These are phyloP conservation scores for Lenwebbia sp. DNA, from an alignment of 345 rosid species.

Conservation along the genomic window DNA sequence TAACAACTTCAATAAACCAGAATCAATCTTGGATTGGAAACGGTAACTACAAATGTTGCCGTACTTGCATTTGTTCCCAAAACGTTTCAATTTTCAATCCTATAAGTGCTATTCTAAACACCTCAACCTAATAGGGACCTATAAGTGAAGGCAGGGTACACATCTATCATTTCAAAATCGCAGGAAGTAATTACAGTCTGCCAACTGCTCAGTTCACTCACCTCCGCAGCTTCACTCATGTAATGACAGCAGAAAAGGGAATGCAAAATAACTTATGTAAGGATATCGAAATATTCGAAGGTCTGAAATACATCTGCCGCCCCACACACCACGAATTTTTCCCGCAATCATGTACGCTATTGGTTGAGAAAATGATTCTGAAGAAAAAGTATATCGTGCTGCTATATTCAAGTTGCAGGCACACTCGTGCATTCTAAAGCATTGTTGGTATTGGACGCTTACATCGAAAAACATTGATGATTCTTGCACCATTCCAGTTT, in stretches of 20 bases:
- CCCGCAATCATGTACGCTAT: neutral
- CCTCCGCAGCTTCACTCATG: neutral
- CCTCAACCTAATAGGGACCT: neutral
- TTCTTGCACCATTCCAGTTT: constrained; percentile 30
- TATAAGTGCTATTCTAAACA: neutral
- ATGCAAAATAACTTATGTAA: neutral
- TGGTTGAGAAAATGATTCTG: neutral
- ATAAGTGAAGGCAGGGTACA: neutral
- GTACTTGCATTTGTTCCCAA: neutral
- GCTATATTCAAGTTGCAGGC: neutral
- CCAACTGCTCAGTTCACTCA: neutral
- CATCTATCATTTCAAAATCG: neutral
- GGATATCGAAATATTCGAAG: neutral
- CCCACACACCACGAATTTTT: neutral
- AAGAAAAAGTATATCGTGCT: neutral
- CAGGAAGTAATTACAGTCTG: neutral
- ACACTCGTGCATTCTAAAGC: neutral
- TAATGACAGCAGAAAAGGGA: neutral
- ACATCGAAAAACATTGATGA: constrained; percentile 34
- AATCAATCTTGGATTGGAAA: neutral
- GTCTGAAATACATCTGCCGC: neutral
- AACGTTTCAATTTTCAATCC: neutral
- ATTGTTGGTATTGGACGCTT: neutral
- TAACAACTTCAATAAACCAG: neutral
- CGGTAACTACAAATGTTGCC: neutral